Evolutionary conservation across 108 stramenopile species (phyloP).

Genomic region (Discostella stelligeroides): DNA sequence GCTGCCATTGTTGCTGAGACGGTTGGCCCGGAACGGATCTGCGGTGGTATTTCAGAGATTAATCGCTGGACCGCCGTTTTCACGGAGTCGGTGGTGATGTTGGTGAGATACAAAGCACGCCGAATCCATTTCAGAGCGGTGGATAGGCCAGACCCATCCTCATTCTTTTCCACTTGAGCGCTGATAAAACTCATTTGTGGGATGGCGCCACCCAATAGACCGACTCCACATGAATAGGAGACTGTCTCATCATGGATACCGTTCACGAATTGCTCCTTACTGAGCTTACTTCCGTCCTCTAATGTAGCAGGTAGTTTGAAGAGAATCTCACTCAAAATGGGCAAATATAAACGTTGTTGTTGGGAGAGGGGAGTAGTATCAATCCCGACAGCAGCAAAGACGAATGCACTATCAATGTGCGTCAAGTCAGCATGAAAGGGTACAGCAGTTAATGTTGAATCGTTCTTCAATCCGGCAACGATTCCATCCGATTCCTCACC

Average conservation of each 20-base stretch:
- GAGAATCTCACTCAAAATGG: slow-evolving; percentile 50
- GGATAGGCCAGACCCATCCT: slow-evolving; percentile 26
- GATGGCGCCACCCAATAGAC: slow-evolving; percentile 40
- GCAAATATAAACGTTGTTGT: slow-evolving; percentile 40
- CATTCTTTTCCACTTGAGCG: slow-evolving; percentile 32
- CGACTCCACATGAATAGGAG: slow-evolving; percentile 44
- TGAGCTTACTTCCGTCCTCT: slow-evolving; percentile 39
- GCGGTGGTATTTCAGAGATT: slow-evolving; percentile 44
- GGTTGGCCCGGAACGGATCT: slow-evolving; percentile 41
- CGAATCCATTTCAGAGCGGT: slow-evolving; percentile 40
- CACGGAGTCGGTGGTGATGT: slow-evolving; percentile 34
- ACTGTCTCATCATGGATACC: slow-evolving; percentile 47
- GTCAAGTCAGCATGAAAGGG: slow-evolving; percentile 50
- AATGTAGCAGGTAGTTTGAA: slow-evolving; percentile 47
- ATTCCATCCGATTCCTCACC: slow-evolving; percentile 14
- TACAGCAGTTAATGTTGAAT: slow-evolving; percentile 14
- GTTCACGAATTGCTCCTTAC: slow-evolving; percentile 47
- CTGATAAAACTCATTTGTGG: slow-evolving; percentile 43
- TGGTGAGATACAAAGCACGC: slow-evolving; percentile 35
- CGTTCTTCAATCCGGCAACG: slow-evolving; percentile 27
- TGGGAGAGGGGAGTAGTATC: slow-evolving; percentile 31
- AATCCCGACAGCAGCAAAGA: slow-evolving; percentile 47
- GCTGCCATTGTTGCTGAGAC: slow-evolving; percentile 30
- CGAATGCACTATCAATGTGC: slow-evolving; percentile 50
- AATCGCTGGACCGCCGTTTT: slow-evolving; percentile 46